These are phyloP conservation scores for Thelephora aurantiotincta DNA, from an alignment of 768 basidiomycete genomes.

Conservation along the genomic window DNA sequence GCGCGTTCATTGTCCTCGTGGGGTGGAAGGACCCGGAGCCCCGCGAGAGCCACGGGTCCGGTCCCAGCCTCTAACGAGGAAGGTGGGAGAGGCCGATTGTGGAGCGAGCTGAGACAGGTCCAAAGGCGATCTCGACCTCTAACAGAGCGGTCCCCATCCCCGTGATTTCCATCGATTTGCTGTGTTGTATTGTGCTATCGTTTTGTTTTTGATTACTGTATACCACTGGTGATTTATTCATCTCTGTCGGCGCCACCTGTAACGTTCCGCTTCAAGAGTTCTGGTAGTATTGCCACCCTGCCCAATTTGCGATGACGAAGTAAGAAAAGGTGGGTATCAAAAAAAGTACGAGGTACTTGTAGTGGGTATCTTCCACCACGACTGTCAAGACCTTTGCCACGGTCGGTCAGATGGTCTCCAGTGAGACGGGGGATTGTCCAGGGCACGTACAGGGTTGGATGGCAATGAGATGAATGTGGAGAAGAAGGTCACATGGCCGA, in stretches of 20 bases:
- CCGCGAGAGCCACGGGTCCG: slow-evolving; percentile 8
- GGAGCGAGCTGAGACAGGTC: slow-evolving; percentile 40
- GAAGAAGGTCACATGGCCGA: slow-evolving; percentile 50
- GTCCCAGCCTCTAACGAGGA: slow-evolving; percentile 17
- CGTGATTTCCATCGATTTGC: background rate
- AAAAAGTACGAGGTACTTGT: slow-evolving; percentile 77
- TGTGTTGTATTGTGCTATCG: slow-evolving; percentile 12
- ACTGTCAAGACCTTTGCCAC: slow-evolving; percentile 40
- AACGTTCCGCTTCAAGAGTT: slow-evolving; percentile 43
- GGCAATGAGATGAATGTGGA: slow-evolving; percentile 46
- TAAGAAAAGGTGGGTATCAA: slow-evolving; percentile 72
- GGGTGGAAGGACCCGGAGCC: slow-evolving; percentile 8
- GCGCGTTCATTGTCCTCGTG: slow-evolving; percentile 19
- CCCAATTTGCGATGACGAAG: slow-evolving; percentile 97
- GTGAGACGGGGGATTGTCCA: background rate
- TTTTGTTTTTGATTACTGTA: background rate
- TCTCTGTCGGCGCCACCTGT: background rate
- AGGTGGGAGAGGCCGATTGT: slow-evolving; percentile 32
- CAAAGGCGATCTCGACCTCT: slow-evolving; percentile 31
- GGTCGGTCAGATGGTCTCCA: background rate
- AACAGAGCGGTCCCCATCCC: slow-evolving; percentile 26
- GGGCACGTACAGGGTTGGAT: slow-evolving; percentile 32
- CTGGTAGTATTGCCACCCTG: slow-evolving; percentile 94
- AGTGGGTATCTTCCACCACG: slow-evolving; percentile 64
- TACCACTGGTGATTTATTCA: background rate